Evolutionary conservation across 202 grass and related monocot species (phyloP).

Genomic region (Digitaria exilis): DNA sequence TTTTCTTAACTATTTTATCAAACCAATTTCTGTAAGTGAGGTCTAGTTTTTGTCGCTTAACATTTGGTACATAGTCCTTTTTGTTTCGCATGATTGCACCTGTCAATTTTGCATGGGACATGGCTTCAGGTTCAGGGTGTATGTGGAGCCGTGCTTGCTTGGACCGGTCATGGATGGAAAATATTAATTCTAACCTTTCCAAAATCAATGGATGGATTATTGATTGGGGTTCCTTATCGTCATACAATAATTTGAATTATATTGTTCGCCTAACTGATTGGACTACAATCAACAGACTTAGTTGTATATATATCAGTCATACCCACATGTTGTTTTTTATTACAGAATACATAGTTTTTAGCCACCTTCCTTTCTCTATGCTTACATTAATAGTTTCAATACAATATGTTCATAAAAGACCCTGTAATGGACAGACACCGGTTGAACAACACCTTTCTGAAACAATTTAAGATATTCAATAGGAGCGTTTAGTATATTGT

Average conservation of each 20-base stretch:
- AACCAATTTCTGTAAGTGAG: neutral
- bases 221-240: neutral
- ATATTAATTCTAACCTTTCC: neutral
- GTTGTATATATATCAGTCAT: neutral
- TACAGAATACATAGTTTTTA: neutral
- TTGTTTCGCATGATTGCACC: neutral
- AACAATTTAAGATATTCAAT: neutral
- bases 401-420: no score
- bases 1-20: neutral
- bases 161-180: slow-evolving; percentile 10
- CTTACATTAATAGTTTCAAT: neutral
- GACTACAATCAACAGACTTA: neutral
- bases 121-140: slow-evolving; percentile 15
- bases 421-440: neutral
- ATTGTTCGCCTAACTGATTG: slow-evolving; percentile 24
- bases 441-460: neutral
- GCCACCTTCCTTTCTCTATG: neutral
- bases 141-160: neutral
- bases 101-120: neutral
- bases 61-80: slow-evolving; percentile 7
- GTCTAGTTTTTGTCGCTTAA: neutral
- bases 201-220: neutral
- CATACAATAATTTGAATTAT: slow-evolving; percentile 12
- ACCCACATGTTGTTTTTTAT: neutral
- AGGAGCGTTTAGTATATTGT: neutral